phyloP scores from a whole-genome alignment of 352 stramenopile species.

The Pythium dissotocum region DNA sequence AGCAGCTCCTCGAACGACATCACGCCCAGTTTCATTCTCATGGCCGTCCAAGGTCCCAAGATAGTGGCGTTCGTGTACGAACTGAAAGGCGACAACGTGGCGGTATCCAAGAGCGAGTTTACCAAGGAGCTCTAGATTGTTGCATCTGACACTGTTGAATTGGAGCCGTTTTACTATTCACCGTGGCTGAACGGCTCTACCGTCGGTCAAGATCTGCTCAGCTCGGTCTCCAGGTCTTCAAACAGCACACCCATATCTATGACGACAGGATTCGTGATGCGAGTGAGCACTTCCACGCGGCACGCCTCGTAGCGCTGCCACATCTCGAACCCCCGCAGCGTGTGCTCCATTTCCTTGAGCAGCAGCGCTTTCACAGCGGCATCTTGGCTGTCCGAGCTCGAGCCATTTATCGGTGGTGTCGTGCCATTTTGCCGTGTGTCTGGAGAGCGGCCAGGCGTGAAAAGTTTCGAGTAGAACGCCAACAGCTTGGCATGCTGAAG shows the following conservation, averaged over 20 bases:
- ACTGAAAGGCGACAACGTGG: slow-evolving; percentile 78
- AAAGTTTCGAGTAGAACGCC: slow-evolving; percentile 79
- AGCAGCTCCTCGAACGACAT: slow-evolving; percentile 75
- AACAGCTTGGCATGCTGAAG: slow-evolving; percentile 83
- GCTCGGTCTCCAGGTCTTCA: slow-evolving; percentile 66
- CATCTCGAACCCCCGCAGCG: slow-evolving; percentile 85
- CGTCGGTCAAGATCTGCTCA: slow-evolving; percentile 31
- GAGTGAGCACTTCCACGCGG: slow-evolving; percentile 68
- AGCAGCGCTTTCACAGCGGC: slow-evolving; percentile 62
- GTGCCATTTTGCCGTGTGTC: slow-evolving; percentile 70
- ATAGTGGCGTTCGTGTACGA: slow-evolving; percentile 98
- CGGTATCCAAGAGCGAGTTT: slow-evolving; percentile 90
- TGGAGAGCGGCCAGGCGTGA: slow-evolving; percentile 72
- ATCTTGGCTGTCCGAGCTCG: slow-evolving; percentile 58
- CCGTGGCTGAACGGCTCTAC: neutral
- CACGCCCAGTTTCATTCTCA: slow-evolving; percentile 96
- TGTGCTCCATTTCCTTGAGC: slow-evolving; percentile 86
- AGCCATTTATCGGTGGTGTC: slow-evolving; percentile 64
- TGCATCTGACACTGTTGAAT: slow-evolving; percentile 2
- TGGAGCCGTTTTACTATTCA: neutral
- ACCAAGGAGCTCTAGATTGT: slow-evolving; percentile 58
- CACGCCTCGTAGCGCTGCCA: slow-evolving; percentile 81
- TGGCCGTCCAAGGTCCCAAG: slow-evolving; percentile 96
- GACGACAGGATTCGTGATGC: slow-evolving; percentile 71
- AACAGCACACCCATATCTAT: slow-evolving; percentile 70